phyloP scores from a whole-genome alignment of 257 asterid species.

The Nicotiana sylvestris region DNA sequence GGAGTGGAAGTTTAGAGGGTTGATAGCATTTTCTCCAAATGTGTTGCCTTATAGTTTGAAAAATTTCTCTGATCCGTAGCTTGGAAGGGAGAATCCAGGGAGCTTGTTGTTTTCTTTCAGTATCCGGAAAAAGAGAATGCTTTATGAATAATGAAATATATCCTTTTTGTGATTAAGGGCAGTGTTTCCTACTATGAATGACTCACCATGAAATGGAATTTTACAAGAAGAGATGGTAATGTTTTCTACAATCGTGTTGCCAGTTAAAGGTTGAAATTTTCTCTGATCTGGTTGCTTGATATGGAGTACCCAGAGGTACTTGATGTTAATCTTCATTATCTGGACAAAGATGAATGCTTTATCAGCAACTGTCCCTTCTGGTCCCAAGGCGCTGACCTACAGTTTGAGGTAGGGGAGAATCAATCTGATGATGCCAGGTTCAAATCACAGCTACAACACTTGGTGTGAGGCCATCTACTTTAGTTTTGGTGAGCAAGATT shows the following conservation, averaged over 20 bases:
- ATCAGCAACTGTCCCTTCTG: background rate
- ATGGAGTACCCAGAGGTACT: background rate
- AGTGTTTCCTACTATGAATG: background rate
- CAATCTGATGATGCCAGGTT: background rate
- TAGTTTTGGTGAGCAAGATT: background rate
- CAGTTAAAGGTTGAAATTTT: background rate
- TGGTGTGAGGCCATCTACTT: background rate
- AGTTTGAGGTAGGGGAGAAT: background rate
- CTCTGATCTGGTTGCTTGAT: background rate
- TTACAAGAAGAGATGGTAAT: background rate
- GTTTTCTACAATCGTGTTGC: background rate
- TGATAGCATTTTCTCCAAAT: slow-evolving; percentile 1
- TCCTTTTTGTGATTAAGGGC: background rate
- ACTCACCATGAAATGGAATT: background rate
- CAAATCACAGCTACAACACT: background rate
- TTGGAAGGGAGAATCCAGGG: slow-evolving; percentile 3
- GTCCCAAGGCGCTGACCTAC: background rate
- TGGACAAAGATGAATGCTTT: slow-evolving; percentile 6
- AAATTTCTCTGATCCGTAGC: background rate
- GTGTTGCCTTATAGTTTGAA: background rate
- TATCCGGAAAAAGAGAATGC: background rate
- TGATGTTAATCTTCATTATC: slow-evolving; percentile 5
- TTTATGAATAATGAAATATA: background rate
- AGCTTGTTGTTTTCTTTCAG: background rate
- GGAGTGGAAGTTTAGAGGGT: background rate